These are phyloP conservation scores for Elaeis guineensis DNA, from an alignment of 176 grass and related monocot genomes.

Conservation along the genomic window DNA sequence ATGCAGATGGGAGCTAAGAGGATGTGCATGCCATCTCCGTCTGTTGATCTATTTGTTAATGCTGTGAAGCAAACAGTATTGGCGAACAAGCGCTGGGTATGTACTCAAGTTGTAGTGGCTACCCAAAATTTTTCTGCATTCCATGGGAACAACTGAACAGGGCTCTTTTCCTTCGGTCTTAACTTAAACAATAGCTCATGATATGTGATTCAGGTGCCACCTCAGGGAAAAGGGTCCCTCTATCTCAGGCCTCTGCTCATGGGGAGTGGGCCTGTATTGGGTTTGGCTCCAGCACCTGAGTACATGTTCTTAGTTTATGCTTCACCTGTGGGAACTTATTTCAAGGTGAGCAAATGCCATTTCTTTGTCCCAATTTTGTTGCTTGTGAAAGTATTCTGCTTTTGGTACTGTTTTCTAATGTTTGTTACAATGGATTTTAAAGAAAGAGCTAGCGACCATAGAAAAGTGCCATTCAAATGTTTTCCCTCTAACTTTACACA, in stretches of 20 bases:
- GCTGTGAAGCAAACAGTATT: constrained; percentile 75
- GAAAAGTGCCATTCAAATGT: too few species aligned
- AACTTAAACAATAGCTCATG: not conserved
- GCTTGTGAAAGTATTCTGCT: not conserved
- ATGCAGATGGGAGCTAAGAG: constrained; percentile 70
- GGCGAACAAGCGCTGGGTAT: constrained; percentile 81
- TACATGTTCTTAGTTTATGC: constrained; percentile 79
- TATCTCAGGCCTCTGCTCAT: constrained; percentile 86
- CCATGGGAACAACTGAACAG: too few species aligned
- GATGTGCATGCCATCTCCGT: constrained; percentile 93
- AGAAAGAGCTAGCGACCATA: too few species aligned
- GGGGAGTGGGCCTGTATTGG: constrained; percentile 65
- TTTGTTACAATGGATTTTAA: too few species aligned
- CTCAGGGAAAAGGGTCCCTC: constrained; percentile 69
- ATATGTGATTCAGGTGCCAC: constrained; percentile 52
- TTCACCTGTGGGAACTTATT: constrained; percentile 74
- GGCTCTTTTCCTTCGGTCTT: not conserved
- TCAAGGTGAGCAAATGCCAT: constrained; percentile 37
- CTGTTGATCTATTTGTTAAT: constrained; percentile 70
- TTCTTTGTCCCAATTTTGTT: too few species aligned
- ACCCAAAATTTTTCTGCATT: too few species aligned
- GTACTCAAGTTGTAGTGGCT: not conserved
- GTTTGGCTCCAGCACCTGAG: constrained; percentile 75
- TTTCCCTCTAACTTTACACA: too few species aligned
- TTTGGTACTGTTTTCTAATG: not conserved